Percentiles rank a stretch among this genome's conserved stretches.
Evolutionary conservation across 495 filamentous ascomycete species (phyloP).

Genomic region (Aspergillus sclerotioniger): DNA sequence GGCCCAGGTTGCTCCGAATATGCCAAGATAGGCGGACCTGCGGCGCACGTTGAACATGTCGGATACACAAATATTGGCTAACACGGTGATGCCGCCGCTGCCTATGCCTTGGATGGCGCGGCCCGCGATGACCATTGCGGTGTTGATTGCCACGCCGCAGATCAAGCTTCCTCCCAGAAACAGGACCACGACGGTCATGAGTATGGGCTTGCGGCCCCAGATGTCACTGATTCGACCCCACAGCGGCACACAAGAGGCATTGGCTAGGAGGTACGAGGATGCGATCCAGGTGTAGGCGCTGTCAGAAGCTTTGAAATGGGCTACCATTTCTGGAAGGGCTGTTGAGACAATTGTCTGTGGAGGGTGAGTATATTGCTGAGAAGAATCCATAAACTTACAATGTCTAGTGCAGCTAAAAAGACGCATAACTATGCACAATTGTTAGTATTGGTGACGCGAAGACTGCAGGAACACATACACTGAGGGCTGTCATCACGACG

Average conservation of each 20-base stretch:
- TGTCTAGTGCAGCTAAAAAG: constrained; percentile 6
- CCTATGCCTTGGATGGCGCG: constrained; percentile 77
- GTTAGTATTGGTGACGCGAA: not conserved
- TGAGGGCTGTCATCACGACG: not conserved
- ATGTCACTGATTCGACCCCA: constrained; percentile 86
- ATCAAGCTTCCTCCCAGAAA: constrained; percentile 76
- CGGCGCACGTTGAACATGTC: constrained; percentile 56
- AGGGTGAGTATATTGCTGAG: not conserved
- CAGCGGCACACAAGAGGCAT: constrained; percentile 60
- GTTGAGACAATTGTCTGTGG: constrained; percentile 45
- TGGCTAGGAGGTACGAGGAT: constrained; percentile 63
- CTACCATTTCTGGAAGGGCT: constrained; percentile 58
- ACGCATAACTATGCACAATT: not conserved
- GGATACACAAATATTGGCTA: constrained; percentile 76
- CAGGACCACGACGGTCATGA: constrained; percentile 65
- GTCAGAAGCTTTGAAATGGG: constrained; percentile 54
- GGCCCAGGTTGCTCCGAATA: constrained; percentile 68
- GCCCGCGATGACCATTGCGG: constrained; percentile 70
- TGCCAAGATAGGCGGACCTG: constrained; percentile 59
- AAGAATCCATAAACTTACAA: not conserved
- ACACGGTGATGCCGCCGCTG: constrained; percentile 71
- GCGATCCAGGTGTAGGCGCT: constrained; percentile 74
- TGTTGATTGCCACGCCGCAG: constrained; percentile 59
- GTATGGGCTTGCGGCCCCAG: constrained; percentile 76
- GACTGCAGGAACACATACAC: not conserved